Evolutionary conservation across 148 eudicot species (phyloP), one percentile per base, ranked within the genome.

Genomic region (Bassia scoparia): DNA sequence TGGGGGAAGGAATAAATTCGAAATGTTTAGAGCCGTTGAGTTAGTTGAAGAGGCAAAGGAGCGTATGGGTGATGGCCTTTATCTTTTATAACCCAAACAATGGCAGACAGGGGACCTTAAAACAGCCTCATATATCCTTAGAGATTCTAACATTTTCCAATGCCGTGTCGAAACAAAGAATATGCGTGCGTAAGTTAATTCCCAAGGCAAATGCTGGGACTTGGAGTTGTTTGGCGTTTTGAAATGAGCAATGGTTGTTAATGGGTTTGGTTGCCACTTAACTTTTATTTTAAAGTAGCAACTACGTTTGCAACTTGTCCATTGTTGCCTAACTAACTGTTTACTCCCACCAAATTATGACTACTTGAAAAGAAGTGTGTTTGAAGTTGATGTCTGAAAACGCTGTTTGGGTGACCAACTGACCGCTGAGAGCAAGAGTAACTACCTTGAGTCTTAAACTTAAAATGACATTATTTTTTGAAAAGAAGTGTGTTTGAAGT

Each of bases 41-140:
- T 18, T 24, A 33, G 68, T 43, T 66, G 52, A 72, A 67, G 60
- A 73, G 81, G 61, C 71, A 71, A 71, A 44, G 75, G 16, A 71
- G 67, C 53, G 69, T 65, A 65, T 64, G 53, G 69, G 80, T 7
- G 68, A 77, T 61, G 21, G 54, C 69, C 61, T 27, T 29, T 20
- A n/a, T 10, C 16, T 18, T 69, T 55, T 12, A 12, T 56, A 62
- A 24, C 20, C 56, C 52, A 29, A 52, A 67, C 62, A 54, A 74
- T 23, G 30, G 8, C 29, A 37, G 63, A 37, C 58, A 38, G 23
- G 66, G 77, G 41, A 52, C 72, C 52, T 56, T 52, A 49, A 63
- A 27, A 35, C 23, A 49, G 12, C 69, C 38, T 48, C 41, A 46
- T 41, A 75, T 69, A 34, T 21, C 24, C 54, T 48, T 9, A 13